Conservation (phyloP, 2,329 filamentous ascomycete genomes). For the Fusarium agapanthi region DNA sequence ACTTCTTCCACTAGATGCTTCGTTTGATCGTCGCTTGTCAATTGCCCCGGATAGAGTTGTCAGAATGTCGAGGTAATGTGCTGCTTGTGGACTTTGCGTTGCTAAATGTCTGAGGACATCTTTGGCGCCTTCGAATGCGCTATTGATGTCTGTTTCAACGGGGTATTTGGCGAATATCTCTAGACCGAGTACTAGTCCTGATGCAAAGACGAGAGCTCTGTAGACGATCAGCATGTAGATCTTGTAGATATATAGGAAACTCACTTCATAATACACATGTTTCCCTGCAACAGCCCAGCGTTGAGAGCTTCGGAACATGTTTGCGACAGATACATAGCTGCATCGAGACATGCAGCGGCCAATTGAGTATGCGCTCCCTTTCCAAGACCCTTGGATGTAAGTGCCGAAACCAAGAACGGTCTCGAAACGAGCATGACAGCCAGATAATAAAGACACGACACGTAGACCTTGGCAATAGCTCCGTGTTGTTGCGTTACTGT, state of each 20-base stretch:
- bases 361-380: conserved; percentile 48
- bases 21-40: conserved; percentile 20
- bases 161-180: conserved; percentile 61
- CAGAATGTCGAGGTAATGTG: conserved; percentile 66
- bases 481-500: conserved; percentile 38
- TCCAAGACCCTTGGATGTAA: conserved; percentile 49
- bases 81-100: conserved; percentile 62
- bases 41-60: conserved; percentile 57
- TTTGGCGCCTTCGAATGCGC: conserved; percentile 59
- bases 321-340: conserved; percentile 63
- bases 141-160: conserved; percentile 54
- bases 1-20: conserved; percentile 32
- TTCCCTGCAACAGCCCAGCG: conserved; percentile 56
- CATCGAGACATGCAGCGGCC: conserved; percentile 63
- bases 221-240: not conserved
- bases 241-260: not conserved
- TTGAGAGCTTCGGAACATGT: conserved; percentile 60
- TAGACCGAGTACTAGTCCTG: conserved; percentile 65
- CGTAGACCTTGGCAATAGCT: conserved; percentile 60
- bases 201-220: conserved; percentile 64
- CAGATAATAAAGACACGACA: conserved; percentile 67
- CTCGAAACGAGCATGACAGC: conserved; percentile 65
- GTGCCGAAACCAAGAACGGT: conserved; percentile 61
- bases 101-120: conserved; percentile 59
- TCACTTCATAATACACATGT: conserved; percentile 69